phyloP scores from a whole-genome alignment of 768 basidiomycete genomes.

The Xerocomus potaroensis region DNA sequence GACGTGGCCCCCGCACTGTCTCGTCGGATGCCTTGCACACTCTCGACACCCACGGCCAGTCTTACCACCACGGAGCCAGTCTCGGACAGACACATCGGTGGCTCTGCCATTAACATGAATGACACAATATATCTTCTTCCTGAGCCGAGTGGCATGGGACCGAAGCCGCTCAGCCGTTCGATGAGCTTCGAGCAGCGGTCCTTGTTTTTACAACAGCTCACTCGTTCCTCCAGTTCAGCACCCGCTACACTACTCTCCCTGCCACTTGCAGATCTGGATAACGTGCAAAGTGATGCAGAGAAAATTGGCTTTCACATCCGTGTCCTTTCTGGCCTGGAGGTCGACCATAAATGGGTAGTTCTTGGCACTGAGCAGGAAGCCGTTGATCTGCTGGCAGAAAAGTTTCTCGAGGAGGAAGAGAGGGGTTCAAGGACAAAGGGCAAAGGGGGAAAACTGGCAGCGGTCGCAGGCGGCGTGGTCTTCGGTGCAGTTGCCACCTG shows the following conservation, averaged over 20 bases:
- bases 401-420: conserved; percentile 29
- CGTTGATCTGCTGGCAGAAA: conserved; percentile 33
- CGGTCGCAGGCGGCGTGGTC: conserved; percentile 53
- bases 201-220: conserved; percentile 45
- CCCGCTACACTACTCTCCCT: conserved; percentile 49
- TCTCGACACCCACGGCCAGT: conserved; percentile 45
- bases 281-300: conserved; percentile 38
- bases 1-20: conserved; percentile 15
- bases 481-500: conserved; percentile 59
- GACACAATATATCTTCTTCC: conserved; percentile 25
- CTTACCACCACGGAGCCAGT: conserved; percentile 22
- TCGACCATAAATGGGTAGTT: conserved; percentile 42
- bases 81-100: conserved; percentile 33
- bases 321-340: conserved; percentile 30
- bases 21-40: conserved; percentile 54
- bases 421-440: conserved; percentile 18
- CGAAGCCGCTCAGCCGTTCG: conserved; percentile 37
- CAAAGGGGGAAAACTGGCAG: conserved; percentile 32
- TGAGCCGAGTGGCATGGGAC: conserved; percentile 8
- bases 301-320: conserved; percentile 43
- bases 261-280: conserved; percentile 41
- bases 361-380: conserved; percentile 49
- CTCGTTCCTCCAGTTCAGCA: conserved; percentile 30
- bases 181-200: conserved; percentile 53
- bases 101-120: conserved; percentile 21